phyloP scores from a whole-genome alignment of 2,329 filamentous ascomycete genomes.

The Colletotrichum trifolii region DNA sequence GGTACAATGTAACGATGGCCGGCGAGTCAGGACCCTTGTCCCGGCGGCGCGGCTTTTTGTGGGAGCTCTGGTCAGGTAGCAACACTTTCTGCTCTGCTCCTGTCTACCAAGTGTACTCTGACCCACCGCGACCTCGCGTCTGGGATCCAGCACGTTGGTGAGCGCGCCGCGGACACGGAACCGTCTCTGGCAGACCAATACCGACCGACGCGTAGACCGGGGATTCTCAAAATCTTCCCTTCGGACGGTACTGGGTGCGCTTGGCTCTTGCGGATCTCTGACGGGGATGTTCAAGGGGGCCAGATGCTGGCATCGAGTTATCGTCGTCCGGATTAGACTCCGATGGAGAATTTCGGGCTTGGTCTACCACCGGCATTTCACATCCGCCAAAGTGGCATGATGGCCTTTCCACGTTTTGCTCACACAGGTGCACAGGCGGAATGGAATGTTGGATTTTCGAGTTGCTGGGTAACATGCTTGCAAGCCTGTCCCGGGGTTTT shows the following conservation, averaged over 20 bases:
- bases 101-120: too few relatives aligned
- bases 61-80: background rate
- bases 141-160: background rate
- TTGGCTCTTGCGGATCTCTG: conserved; percentile 19
- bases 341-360: background rate
- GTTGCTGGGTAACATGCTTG: background rate
- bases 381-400: background rate
- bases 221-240: conserved; percentile 16
- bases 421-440: background rate
- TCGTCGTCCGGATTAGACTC: background rate
- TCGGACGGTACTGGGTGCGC: conserved; percentile 3
- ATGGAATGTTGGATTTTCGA: background rate
- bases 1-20: conserved; percentile 1
- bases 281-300: background rate
- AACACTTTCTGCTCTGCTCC: too few relatives aligned
- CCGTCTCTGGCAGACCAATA: background rate
- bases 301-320: background rate
- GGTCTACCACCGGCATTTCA: background rate
- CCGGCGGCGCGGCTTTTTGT: conserved; percentile 25
- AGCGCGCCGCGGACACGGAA: background rate
- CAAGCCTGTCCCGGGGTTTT: background rate
- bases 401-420: conserved; percentile 1
- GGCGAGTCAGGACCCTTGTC: conserved; percentile 33
- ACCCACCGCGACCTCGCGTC: too few relatives aligned
- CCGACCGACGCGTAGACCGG: background rate